These are phyloP conservation scores for Lachancea fermentati DNA, from an alignment of 805 yeast species.

Conservation along the genomic window DNA sequence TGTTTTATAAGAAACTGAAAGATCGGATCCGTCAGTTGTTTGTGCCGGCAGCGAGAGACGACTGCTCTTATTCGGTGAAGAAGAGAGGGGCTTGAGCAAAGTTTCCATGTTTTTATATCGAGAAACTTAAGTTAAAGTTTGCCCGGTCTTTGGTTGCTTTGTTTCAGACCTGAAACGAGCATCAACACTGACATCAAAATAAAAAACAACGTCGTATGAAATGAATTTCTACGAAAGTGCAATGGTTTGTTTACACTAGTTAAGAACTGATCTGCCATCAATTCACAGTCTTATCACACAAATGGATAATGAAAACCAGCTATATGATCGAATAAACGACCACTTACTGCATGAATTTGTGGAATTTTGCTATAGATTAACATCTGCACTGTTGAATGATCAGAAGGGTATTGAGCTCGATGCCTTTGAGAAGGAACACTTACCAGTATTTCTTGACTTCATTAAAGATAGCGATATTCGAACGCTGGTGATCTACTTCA, in stretches of 20 bases:
- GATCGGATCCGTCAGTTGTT: neutral
- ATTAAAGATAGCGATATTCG: neutral
- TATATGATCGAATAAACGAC: no score
- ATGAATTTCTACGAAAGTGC: neutral
- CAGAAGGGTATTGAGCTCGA: neutral
- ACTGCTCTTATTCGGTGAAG: conserved; percentile 3
- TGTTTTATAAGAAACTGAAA: neutral
- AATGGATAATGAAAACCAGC: neutral
- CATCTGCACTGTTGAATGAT: neutral
- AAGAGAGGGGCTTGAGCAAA: conserved; percentile 1
- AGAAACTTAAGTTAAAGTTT: neutral
- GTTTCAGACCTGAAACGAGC: neutral
- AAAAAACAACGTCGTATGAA: neutral
- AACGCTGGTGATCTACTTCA: neutral
- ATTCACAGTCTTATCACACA: neutral
- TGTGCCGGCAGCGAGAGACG: neutral
- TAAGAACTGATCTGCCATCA: no score
- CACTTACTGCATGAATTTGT: neutral
- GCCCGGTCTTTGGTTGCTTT: neutral
- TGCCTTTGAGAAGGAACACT: neutral
- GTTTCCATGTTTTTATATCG: neutral
- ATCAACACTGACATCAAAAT: neutral
- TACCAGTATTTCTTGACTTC: neutral
- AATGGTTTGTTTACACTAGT: neutral
- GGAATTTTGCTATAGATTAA: conserved; percentile 2